Percentiles rank a stretch among this genome's conserved stretches.
Conservation (phyloP, 306 rosid genomes). For the Vigna angularis region DNA sequence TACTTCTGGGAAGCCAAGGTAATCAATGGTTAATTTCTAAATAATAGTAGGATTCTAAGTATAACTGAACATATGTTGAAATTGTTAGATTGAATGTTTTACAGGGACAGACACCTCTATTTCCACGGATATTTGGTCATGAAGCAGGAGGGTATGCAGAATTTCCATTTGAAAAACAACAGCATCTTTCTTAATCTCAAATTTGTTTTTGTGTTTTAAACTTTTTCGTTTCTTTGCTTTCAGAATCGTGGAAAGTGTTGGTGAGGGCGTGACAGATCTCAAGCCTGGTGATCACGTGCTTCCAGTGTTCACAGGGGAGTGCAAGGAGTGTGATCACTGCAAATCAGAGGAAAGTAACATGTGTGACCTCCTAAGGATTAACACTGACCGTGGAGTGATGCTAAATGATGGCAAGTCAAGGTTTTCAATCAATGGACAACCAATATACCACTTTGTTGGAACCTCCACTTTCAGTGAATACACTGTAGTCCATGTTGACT, state of each 20-base stretch:
- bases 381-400: conserved; percentile 56
- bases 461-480: conserved; percentile 59
- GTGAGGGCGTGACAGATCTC: conserved; percentile 50
- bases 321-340: conserved; percentile 52
- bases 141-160: conserved; percentile 54
- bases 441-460: conserved; percentile 54
- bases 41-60: background rate
- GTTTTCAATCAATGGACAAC: conserved; percentile 53
- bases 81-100: conserved; percentile 8
- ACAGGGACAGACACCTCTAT: conserved; percentile 48
- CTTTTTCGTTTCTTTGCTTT: background rate
- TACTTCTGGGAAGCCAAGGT: conserved; percentile 48
- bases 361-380: conserved; percentile 59
- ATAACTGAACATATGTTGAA: conserved; percentile 5
- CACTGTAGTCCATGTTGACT: conserved; percentile 55
- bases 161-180: conserved; percentile 22
- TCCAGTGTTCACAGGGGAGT: conserved; percentile 57
- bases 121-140: conserved; percentile 56
- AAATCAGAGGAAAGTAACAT: conserved; percentile 58
- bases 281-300: conserved; percentile 55
- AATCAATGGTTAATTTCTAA: background rate
- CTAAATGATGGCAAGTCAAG: conserved; percentile 48
- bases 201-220: background rate
- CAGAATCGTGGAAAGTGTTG: conserved; percentile 58
- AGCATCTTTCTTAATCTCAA: conserved; percentile 16